Base-by-base conservation (phyloP, 2,329 filamentous ascomycete genomes). In the Pleomassaria siparia region DNA sequence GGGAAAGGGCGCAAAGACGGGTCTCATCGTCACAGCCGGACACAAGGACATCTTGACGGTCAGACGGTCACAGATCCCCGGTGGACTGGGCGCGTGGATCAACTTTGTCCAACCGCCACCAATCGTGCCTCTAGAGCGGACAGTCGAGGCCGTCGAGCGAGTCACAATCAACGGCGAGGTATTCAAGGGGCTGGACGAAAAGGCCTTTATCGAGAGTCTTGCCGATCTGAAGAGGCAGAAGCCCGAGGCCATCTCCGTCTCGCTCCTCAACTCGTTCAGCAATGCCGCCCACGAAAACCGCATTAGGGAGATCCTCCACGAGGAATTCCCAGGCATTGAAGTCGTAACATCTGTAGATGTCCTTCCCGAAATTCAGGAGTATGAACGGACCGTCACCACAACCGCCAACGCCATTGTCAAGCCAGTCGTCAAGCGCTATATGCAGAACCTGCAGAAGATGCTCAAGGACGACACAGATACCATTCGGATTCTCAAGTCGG, bases 31-130 rank as follows among this genome's bases (percentile, higher is more conserved):
- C 10, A 79, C 76, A 1, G 67, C 71, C 2, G 76, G 76, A 3
- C 76, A 78, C 60, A 78, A 77, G 51, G 76, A 78, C 53, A 72
- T 79, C 36, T 61, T 79, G 40, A 71, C 72, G 0, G 62, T 76
- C 10, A 64, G 76, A 8, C 66, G 76, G 21, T 77, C 74, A 16
- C 76, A 79, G 46, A 79, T 80, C n/a, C 76, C 76, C 0, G 77
- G 77, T 3, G 75, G 75, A 2, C 59, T 80, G 9, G 76, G 74
- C 1, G 75, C 74, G 10, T 80, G 76, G 77, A 70, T 79, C 48
- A 73, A 75, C 43, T 79, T 69, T 51, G 64, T 70, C 0, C 74
- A 76, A 3, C 76, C 77, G 0, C 69, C 76, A 25, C 76, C 77
- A 1, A 67, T 78, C 12, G 75, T 79, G 2, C 76, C 77, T 1